Evolutionary conservation across 2,329 filamentous ascomycete species (phyloP).

Genomic region (Ascochyta koolunga): DNA sequence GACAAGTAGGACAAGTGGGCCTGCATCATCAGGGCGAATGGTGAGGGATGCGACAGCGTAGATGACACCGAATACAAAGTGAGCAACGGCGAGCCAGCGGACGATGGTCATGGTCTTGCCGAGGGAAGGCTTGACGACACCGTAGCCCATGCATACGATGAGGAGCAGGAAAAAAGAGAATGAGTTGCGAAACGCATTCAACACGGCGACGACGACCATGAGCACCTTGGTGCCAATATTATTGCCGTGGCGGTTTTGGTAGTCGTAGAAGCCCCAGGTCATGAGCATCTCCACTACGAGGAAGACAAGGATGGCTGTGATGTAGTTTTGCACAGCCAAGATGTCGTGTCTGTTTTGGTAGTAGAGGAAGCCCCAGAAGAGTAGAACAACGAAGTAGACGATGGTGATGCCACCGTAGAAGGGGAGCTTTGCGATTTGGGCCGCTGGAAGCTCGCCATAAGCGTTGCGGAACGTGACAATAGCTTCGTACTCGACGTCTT

Average conservation of each 20-base stretch:
- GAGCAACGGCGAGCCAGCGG: conserved; percentile 84
- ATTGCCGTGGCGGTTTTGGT: conserved; percentile 86
- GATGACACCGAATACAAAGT: conserved; percentile 93
- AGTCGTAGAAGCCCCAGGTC: conserved; percentile 99
- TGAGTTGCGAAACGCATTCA: conserved; percentile 93
- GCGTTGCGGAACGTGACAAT: conserved; percentile 93
- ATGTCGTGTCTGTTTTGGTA: conserved; percentile 94
- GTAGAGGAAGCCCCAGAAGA: conserved; percentile 94
- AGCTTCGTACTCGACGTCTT: conserved; percentile 72
- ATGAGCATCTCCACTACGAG: conserved; percentile 95
- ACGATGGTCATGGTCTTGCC: conserved; percentile 95
- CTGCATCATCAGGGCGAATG: conserved; percentile 86
- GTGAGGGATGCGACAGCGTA: conserved; percentile 90
- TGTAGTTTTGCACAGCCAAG: conserved; percentile 96
- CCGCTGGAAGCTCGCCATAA: conserved; percentile 92
- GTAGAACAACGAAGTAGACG: conserved; percentile 84
- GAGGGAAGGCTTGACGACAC: conserved; percentile 91
- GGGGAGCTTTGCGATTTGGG: conserved; percentile 94
- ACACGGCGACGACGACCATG: conserved; percentile 86
- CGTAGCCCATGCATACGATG: conserved; percentile 99
- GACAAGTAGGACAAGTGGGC: conserved; percentile 88
- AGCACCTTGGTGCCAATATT: conserved; percentile 83
- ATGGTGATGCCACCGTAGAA: conserved; percentile 97
- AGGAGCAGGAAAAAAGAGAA: conserved; percentile 98
- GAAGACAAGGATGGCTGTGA: conserved; percentile 94